These are phyloP conservation scores for Diplotaxis tenuifolia DNA, from an alignment of 345 rosid genomes.

Conservation along the genomic window DNA sequence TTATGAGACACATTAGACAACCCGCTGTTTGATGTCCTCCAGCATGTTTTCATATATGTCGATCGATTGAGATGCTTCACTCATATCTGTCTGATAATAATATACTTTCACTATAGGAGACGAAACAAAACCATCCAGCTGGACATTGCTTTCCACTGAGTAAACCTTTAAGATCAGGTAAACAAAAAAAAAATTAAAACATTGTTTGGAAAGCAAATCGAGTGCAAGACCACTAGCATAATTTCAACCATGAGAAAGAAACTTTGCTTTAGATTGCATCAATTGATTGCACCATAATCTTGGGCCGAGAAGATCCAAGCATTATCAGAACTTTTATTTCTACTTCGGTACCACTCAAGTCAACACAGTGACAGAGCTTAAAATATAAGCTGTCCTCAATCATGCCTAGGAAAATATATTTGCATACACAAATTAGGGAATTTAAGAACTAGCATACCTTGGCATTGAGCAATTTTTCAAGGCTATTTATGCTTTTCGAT, in stretches of 20 bases:
- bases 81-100: constrained; percentile 49
- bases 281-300: constrained; percentile 13
- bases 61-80: constrained; percentile 38
- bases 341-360: constrained; percentile 18
- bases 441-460: constrained; percentile 54
- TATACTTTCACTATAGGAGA: constrained; percentile 68
- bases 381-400: background rate
- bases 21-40: constrained; percentile 58
- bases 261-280: constrained; percentile 10
- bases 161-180: constrained; percentile 51
- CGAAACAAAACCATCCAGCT: constrained; percentile 62
- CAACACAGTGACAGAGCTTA: constrained; percentile 8
- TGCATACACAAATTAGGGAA: constrained; percentile 24
- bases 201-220: constrained; percentile 3
- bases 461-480: constrained; percentile 84
- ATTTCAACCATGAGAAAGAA: constrained; percentile 1
- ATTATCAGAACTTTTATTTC: constrained; percentile 3
- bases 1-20: constrained; percentile 32
- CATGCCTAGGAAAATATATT: constrained; percentile 14
- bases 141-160: constrained; percentile 65
- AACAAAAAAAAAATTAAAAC: constrained; percentile 19
- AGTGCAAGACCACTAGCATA: constrained; percentile 2
- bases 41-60: constrained; percentile 39
- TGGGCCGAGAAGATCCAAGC: constrained; percentile 8
- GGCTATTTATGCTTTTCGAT: constrained; percentile 81